Percentiles rank a stretch among this genome's conserved stretches.
These are phyloP conservation scores for Ustilago sp. DNA, from an alignment of 1,284 basidiomycete species.

Conservation along the genomic window DNA sequence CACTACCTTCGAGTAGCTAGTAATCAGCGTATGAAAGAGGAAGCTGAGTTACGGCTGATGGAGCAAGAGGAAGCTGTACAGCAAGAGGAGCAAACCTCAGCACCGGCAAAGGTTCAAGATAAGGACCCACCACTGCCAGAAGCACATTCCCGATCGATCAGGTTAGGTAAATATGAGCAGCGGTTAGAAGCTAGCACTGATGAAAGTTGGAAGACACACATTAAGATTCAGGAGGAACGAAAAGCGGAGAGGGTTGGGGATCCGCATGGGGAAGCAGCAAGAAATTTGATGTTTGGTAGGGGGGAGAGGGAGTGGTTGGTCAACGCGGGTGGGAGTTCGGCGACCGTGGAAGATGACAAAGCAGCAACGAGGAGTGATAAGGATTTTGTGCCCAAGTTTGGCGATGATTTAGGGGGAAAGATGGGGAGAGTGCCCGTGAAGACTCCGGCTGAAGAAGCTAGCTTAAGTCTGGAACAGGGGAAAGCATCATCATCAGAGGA, in stretches of 20 bases:
- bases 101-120: not conserved
- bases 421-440: conserved; percentile 5
- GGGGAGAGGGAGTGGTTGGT: conserved; percentile 47
- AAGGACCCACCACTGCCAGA: conserved; percentile 2
- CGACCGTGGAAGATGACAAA: not conserved
- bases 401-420: conserved; percentile 6
- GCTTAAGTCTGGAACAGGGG: conserved; percentile 8
- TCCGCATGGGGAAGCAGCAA: conserved; percentile 33
- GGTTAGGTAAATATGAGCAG: conserved; percentile 17
- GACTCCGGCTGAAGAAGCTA: conserved; percentile 38
- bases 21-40: conserved; percentile 35
- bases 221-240: conserved; percentile 16
- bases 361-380: not conserved
- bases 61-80: not conserved
- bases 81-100: not conserved
- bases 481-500: not conserved
- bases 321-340: conserved; percentile 30
- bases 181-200: not conserved
- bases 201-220: conserved; percentile 7
- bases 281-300: conserved; percentile 43
- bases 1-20: conserved; percentile 38
- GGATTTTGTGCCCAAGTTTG: conserved; percentile 22
- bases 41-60: conserved; percentile 19
- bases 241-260: conserved; percentile 25
- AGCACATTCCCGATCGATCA: conserved; percentile 3